These are phyloP conservation scores for Xylaria sp. DNA, from an alignment of 2,329 filamentous ascomycete species.

Conservation along the genomic window DNA sequence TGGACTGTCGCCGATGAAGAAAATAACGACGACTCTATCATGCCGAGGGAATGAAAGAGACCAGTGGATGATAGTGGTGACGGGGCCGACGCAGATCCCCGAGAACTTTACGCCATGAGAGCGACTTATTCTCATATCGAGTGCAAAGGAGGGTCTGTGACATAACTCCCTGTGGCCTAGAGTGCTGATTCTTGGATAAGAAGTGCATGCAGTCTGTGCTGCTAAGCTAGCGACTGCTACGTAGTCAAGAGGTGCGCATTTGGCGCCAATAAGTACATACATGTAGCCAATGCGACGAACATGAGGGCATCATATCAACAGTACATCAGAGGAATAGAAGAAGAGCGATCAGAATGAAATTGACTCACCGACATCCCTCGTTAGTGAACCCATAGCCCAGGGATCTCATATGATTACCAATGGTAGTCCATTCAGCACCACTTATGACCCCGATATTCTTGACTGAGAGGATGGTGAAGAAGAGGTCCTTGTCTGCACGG, in stretches of 20 bases:
- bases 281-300: neutral
- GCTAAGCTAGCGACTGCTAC: neutral
- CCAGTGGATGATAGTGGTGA: neutral
- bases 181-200: neutral
- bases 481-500: constrained; percentile 66
- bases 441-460: constrained; percentile 70
- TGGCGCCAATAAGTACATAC: neutral
- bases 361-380: constrained; percentile 66
- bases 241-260: neutral
- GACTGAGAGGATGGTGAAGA: constrained; percentile 66
- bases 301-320: neutral
- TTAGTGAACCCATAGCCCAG: constrained; percentile 68
- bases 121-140: neutral
- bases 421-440: constrained; percentile 65
- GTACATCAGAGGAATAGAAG: neutral
- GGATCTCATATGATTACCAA: constrained; percentile 64
- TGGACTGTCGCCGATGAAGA: neutral
- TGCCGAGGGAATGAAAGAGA: neutral
- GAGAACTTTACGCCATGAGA: neutral
- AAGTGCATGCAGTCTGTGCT: neutral
- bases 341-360: constrained; percentile 16
- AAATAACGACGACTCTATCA: neutral
- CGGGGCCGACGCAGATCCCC: too few relatives aligned
- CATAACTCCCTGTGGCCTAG: neutral
- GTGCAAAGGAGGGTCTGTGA: neutral